Evolutionary conservation across 2,329 filamentous ascomycete genomes (phyloP).

Genomic region (Parastagonospora nodorum): DNA sequence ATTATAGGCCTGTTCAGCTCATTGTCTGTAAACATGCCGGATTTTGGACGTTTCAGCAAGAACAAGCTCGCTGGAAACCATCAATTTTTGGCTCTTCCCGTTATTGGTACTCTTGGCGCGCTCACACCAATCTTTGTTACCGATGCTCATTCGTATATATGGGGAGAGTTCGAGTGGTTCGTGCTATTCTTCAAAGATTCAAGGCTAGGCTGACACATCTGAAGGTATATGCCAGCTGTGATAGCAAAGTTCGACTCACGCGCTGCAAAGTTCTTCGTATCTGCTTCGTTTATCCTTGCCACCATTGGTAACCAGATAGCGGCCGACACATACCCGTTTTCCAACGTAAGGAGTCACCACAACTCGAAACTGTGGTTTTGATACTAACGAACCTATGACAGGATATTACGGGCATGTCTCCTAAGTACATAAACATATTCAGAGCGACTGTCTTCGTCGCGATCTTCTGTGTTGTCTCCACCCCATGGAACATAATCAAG

Average conservation of each 20-base stretch:
- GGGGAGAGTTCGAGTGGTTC: conserved; percentile 50
- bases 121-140: conserved; percentile 57
- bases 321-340: conserved; percentile 46
- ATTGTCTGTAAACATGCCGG: conserved; percentile 58
- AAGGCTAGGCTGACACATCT: background rate
- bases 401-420: conserved; percentile 15
- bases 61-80: conserved; percentile 49
- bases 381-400: background rate
- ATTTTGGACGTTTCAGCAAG: conserved; percentile 52
- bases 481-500: conserved; percentile 47
- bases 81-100: conserved; percentile 54
- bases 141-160: conserved; percentile 52
- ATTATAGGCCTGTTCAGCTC: conserved; percentile 58
- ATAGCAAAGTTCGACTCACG: conserved; percentile 52
- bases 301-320: conserved; percentile 52
- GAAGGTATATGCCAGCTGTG: conserved; percentile 54
- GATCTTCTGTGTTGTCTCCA: conserved; percentile 41
- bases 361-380: background rate
- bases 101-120: conserved; percentile 54
- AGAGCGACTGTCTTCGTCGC: conserved; percentile 42
- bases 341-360: conserved; percentile 25
- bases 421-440: conserved; percentile 46
- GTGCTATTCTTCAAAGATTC: background rate
- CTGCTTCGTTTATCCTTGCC: conserved; percentile 49
- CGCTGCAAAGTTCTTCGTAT: conserved; percentile 51